Conservation (phyloP, 2,329 filamentous ascomycete species). For the Epichloe scottii region DNA sequence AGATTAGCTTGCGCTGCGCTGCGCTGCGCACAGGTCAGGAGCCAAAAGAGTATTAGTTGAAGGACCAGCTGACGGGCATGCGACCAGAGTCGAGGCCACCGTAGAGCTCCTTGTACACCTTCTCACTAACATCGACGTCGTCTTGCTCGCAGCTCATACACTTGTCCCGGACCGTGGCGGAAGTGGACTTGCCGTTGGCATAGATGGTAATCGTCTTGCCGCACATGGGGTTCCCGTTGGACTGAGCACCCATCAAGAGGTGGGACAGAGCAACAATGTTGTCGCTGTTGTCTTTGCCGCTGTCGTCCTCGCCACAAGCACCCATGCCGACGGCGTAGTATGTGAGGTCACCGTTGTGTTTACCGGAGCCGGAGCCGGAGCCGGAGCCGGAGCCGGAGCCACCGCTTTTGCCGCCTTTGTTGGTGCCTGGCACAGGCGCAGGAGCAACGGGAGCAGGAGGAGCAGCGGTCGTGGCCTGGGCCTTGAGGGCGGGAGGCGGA, state of each 20-base stretch:
- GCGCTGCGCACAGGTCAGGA: slow-evolving; percentile 1
- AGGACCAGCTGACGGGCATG: slow-evolving; percentile 31
- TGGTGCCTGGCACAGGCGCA: slow-evolving; percentile 4
- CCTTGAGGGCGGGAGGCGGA: slow-evolving; percentile 5
- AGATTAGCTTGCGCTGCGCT: slow-evolving; percentile 5
- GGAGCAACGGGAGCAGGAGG: slow-evolving; percentile 9
- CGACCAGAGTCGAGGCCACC: slow-evolving; percentile 33
- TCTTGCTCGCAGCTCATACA: slow-evolving; percentile 52
- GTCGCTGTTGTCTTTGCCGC: slow-evolving; percentile 38
- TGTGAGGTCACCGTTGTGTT: slow-evolving; percentile 53
- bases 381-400: slow-evolving; percentile 12
- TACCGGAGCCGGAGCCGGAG: slow-evolving; percentile 12
- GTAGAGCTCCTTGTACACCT: slow-evolving; percentile 42
- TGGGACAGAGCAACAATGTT: slow-evolving; percentile 58
- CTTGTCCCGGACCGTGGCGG: slow-evolving; percentile 57
- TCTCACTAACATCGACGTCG: slow-evolving; percentile 49
- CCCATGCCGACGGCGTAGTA: slow-evolving; percentile 60
- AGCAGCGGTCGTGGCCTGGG: slow-evolving; percentile 5
- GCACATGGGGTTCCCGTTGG: slow-evolving; percentile 60
- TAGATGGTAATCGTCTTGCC: slow-evolving; percentile 54
- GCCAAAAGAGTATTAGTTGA: slow-evolving; percentile 21
- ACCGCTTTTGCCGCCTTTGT: slow-evolving; percentile 5
- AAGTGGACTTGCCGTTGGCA: slow-evolving; percentile 43
- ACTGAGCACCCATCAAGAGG: slow-evolving; percentile 47
- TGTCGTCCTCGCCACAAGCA: slow-evolving; percentile 53